Base-by-base conservation (phyloP, 2,329 filamentous ascomycete genomes). In the Epichloe typhina region DNA sequence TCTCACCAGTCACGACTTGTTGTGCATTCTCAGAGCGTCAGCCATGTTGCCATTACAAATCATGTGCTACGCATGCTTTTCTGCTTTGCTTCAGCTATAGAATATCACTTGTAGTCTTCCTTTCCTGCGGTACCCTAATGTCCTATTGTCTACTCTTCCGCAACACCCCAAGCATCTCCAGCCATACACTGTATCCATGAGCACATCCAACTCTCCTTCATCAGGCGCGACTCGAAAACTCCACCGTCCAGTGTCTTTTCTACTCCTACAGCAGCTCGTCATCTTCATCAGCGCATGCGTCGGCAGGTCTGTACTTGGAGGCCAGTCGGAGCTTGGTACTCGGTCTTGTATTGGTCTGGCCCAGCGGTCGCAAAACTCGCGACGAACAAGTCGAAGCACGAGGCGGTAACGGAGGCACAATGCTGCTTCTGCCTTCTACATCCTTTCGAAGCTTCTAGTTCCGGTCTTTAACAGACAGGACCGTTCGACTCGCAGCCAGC, bases 401-500 rank as follows among this genome's bases (percentile, higher is more conserved):
- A 23, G 38, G 23, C 19, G 8, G 19, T 15, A 3, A 23, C 33
- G 2, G 47, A 5, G 15, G 15, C 15, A 15, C 47, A 33, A 17
- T 31, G 8, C 15, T 26, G 4, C 9, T 19, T 37, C 11, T 21
- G 4, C 13, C 19, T 4, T 38, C 17, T 19, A 11, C 19, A 26
- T 42, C 19, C 11, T n/a, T 35, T 17, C 33, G 46, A 31, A 51
- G 21, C n/a, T 46, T 51, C 33, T 44, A 46, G 43, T 69, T 69
- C 46, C 54, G 61, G 44, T 69, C 63, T 23, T 55, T 58, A 5
- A 54, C 52, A 15, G 52, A 54, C 17, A 65, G 48, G 3, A 54
- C 50, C 33, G 35, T 36, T 13, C 23, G 26, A 12, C 46, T 49
- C 15, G 17, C 31, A n/a, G 61, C 58, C 23, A 66, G 58, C 51